Base-by-base conservation (phyloP, 1,139 yeast genomes). In the Yamadazyma triangularis region DNA sequence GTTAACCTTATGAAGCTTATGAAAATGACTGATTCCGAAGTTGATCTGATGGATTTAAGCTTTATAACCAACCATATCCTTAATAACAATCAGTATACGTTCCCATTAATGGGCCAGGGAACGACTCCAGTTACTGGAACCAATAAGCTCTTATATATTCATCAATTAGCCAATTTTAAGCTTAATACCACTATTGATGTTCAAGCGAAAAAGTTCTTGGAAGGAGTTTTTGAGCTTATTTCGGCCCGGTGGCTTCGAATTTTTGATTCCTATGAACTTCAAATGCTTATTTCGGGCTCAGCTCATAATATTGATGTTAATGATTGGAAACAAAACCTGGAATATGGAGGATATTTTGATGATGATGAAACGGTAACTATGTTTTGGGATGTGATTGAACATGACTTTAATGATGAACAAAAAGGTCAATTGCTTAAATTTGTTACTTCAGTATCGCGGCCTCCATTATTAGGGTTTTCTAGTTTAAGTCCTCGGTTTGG, bases 361-460 rank as follows among this genome's bases (percentile, higher is more conserved):
- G 53, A 56, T 9, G 87, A 82, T 49, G 38, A 53, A 11, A 82
- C 87, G 0, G 64, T 91, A 11, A 39, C 40, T 13, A 60, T 74
- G 39, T 77, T 91, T 48, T 89, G 96, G 93, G 78, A 80, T 37
- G 77, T 87, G 6, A 65, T 91, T 4, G 64, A 63, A 13, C 6
- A 18, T 18, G 95, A 85, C 35, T 75, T 88, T 69, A 52, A 67
- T 2, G 64, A 73, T 2, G 71, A 70, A 13, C 86, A 87, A 36
- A 64, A 77, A 41, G 65, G 73, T 18, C 71, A 74, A 39, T 70
- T 91, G 35, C 58, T 89, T 23, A 83, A 85, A 50, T 91, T 88
- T 60, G 96, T 86, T 15, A 91, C 97, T 0, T 84, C 96, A 0
- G 95, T 87, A 1, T 79, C 95, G 2, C 72, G 91, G 40, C 95